phyloP scores from a whole-genome alignment of 345 rosid genomes.

The Lepidium africanum region DNA sequence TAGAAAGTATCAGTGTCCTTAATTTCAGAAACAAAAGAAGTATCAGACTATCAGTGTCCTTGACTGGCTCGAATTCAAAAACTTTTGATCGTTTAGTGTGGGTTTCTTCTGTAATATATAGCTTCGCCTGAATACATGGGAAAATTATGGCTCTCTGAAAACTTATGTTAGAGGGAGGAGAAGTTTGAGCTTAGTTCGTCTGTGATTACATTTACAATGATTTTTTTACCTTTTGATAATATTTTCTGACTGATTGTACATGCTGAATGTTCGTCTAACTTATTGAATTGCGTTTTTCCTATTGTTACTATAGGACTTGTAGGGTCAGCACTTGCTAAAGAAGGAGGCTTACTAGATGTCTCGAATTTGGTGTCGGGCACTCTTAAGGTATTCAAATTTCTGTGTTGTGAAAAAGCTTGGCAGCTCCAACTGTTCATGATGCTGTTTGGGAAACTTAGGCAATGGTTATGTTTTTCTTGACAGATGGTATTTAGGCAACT shows the following conservation, averaged over 20 bases:
- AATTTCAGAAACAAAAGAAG: background rate
- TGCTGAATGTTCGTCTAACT: background rate
- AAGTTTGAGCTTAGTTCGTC: background rate
- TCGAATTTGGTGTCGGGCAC: slow-evolving; percentile 62
- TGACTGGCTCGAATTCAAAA: background rate
- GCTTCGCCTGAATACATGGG: background rate
- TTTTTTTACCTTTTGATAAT: background rate
- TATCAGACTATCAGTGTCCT: background rate
- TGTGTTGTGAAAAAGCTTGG: background rate
- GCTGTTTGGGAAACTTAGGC: background rate
- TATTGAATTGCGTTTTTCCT: background rate
- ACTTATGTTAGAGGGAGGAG: background rate
- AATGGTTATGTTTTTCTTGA: slow-evolving; percentile 2
- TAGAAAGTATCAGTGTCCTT: background rate
- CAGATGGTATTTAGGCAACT: slow-evolving; percentile 60
- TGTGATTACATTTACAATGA: background rate
- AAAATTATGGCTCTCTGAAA: background rate
- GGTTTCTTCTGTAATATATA: background rate
- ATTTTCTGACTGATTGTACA: background rate
- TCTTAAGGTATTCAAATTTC: slow-evolving; percentile 48
- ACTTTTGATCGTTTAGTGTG: background rate
- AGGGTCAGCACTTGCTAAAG: slow-evolving; percentile 84
- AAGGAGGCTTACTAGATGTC: slow-evolving; percentile 41
- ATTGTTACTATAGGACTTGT: slow-evolving; percentile 46
- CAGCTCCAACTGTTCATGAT: background rate